phyloP scores from a whole-genome alignment of 140 eudicot species.

The Flaveria floridana region DNA sequence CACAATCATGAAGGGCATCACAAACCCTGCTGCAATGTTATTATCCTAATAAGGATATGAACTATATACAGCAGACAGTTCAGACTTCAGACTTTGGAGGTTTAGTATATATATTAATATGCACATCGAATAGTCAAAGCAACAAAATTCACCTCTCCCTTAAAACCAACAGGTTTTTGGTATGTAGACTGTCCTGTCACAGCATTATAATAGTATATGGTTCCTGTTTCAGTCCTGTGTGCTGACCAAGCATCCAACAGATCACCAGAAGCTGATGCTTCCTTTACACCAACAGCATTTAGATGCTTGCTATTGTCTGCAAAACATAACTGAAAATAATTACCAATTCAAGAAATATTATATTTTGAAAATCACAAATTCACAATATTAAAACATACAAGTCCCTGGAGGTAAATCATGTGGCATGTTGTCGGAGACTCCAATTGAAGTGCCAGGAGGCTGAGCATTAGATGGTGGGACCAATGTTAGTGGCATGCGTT shows the following conservation, averaged over 20 bases:
- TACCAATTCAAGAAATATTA: constrained; percentile 1
- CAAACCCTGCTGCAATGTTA: not conserved
- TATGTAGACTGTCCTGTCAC: constrained; percentile 91
- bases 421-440: constrained; percentile 52
- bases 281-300: constrained; percentile 38
- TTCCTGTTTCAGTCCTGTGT: constrained; percentile 84
- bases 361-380: constrained; percentile 14
- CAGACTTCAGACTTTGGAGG: not conserved
- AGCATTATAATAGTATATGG: constrained; percentile 86
- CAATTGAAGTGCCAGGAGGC: constrained; percentile 73
- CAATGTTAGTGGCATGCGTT: constrained; percentile 48
- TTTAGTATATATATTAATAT: constrained; percentile 8
- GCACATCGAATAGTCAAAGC: constrained; percentile 15
- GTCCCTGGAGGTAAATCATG: constrained; percentile 74
- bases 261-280: constrained; percentile 43
- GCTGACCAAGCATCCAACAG: constrained; percentile 86
- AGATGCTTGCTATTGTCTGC: constrained; percentile 54
- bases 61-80: constrained; percentile 11
- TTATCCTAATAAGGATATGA: not conserved
- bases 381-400: constrained; percentile 45
- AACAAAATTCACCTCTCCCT: constrained; percentile 67
- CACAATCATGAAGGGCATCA: constrained; percentile 18
- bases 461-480: constrained; percentile 56
- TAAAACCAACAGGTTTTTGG: constrained; percentile 76
- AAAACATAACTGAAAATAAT: constrained; percentile 14